Base-by-base conservation (phyloP, 2,329 filamentous ascomycete species). In the Claviceps sp. region DNA sequence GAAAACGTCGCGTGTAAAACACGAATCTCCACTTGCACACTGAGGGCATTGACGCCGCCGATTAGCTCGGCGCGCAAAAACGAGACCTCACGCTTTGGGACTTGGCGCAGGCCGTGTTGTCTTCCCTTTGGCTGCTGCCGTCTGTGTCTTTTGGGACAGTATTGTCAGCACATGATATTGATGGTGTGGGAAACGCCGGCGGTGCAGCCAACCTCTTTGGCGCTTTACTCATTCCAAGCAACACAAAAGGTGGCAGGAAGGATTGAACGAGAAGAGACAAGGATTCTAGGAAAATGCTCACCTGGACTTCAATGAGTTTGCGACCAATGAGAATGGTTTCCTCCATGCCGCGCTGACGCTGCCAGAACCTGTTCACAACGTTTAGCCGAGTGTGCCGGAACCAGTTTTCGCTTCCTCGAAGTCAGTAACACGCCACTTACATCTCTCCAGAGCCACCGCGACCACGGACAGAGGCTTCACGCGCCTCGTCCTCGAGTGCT, bases 401-500 rank as follows among this genome's bases (percentile, higher is more conserved):
- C 26, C 9, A 51, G 34, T 18, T 43, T 16, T 13, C 37, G 24
- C 42, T 13, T 13, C 43, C n/a, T 5, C 6, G 14, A 16, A 45
- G 18, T 8, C 37, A 50, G 7, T 9, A 7, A 7, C 22, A 46
- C 9, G 22, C 11, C 11, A 50, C 74, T 67, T 62, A 77, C 72
- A 67, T 56, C 56, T 81, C 72, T 55, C 80, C 77, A 1, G 76
- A 71, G 3, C 70, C 70, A 40, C 72, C 72, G 45, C 74, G 70
- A 2, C 75, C 75, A 9, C 63, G 65, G 9, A 72, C 66, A 1
- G 76, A 79, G n/a, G 72, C 64, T 51, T 69, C 63, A 24, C 77
- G 71, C 2, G 77, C 77, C 56, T 81, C 78, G 50, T 81, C 85
- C 63, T 89, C 85, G 1, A 89, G 70, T 5, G 72, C 75, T 55